phyloP scores from a whole-genome alignment of 1,284 basidiomycete genomes.

The Moesziomyces parantarcticus region DNA sequence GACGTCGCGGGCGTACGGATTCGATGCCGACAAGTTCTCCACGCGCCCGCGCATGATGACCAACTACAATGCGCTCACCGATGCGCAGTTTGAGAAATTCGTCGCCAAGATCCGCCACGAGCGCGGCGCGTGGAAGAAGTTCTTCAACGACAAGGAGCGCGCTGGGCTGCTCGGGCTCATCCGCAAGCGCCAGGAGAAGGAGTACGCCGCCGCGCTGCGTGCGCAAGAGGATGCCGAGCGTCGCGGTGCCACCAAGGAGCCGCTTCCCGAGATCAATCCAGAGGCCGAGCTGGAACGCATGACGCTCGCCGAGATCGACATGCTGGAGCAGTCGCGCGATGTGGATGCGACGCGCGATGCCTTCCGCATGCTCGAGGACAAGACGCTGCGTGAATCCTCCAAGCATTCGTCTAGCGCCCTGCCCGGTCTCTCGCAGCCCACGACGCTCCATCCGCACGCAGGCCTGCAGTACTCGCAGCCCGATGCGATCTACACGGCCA shows the following conservation, averaged over 20 bases:
- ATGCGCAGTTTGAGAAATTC: slow-evolving; percentile 54
- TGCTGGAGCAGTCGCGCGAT: slow-evolving; percentile 45
- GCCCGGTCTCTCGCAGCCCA: slow-evolving; percentile 40
- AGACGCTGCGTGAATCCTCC: slow-evolving; percentile 4
- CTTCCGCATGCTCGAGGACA: slow-evolving; percentile 38
- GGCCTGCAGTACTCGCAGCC: slow-evolving; percentile 64
- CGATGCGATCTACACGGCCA: slow-evolving; percentile 54
- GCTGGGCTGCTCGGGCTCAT: slow-evolving; percentile 35
- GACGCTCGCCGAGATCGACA: slow-evolving; percentile 43
- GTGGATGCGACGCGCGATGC: slow-evolving; percentile 39
- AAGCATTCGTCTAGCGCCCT: slow-evolving; percentile 10
- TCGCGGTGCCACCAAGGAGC: slow-evolving; percentile 33
- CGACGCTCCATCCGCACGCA: slow-evolving; percentile 51
- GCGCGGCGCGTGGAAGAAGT: slow-evolving; percentile 31
- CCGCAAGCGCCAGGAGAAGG: slow-evolving; percentile 37
- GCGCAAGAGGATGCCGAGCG: slow-evolving; percentile 44
- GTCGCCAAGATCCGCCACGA: slow-evolving; percentile 40
- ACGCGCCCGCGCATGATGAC: slow-evolving; percentile 50
- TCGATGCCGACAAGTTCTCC: slow-evolving; percentile 44
- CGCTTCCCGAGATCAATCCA: slow-evolving; percentile 40
- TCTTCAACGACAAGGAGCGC: slow-evolving; percentile 39
- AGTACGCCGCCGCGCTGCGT: slow-evolving; percentile 27
- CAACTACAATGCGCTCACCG: slow-evolving; percentile 58
- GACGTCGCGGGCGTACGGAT: slow-evolving; percentile 30
- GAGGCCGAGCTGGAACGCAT: slow-evolving; percentile 46